Conservation (phyloP, 75 land plant genomes). For the Selaginella tamariscina region DNA sequence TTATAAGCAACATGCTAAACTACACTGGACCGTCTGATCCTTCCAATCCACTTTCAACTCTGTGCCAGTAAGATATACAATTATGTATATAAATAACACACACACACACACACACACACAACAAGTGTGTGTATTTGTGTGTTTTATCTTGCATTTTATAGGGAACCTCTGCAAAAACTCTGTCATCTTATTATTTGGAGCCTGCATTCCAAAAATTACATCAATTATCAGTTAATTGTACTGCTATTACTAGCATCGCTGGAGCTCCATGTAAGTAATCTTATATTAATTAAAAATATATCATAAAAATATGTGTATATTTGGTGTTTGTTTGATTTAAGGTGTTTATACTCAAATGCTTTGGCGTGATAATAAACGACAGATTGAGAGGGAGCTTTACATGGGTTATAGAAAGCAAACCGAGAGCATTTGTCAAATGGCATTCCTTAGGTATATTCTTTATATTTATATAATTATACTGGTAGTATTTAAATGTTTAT, state of each 20-base stretch:
- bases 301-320: too few relatives aligned
- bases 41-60: conserved; percentile 20
- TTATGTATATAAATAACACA: too few relatives aligned
- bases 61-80: conserved; percentile 22
- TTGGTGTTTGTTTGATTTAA: too few relatives aligned
- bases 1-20: conserved; percentile 27
- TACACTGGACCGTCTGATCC: too few relatives aligned
- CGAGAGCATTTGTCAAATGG: conserved; percentile 43
- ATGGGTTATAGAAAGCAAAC: conserved; percentile 57
- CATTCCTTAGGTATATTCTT: conserved; percentile 6
- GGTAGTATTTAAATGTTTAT: neutral
- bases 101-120: too few relatives aligned
- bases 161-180: neutral
- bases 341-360: conserved; percentile 7
- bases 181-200: neutral
- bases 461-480: neutral
- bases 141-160: neutral
- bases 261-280: neutral
- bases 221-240: neutral
- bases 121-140: neutral
- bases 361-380: conserved; percentile 52
- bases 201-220: neutral
- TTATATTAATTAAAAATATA: neutral
- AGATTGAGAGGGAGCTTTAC: conserved; percentile 51
- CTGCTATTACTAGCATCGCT: neutral